Base-by-base conservation (phyloP, 2,329 filamentous ascomycete species). In the Aspergillus ibericus region DNA sequence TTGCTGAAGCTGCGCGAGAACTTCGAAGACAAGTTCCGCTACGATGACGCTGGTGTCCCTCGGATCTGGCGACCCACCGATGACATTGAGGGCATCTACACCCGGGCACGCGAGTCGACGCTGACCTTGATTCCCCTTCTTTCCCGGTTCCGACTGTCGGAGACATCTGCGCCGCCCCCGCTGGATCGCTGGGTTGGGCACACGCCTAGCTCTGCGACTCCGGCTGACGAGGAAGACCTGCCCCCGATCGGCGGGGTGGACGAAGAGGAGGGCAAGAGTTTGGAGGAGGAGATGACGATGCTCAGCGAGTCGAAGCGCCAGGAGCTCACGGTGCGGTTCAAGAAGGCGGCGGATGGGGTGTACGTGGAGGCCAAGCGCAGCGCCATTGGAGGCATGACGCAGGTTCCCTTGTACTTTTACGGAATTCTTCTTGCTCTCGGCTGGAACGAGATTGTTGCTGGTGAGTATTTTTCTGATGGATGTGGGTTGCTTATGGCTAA, bases 1-100 rank as follows among this genome's bases (percentile, higher is more conserved):
- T 81, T 98, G 34, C 82, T 98, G 66, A 99, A 99, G 81, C 85
- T 99, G 53, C 87, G 95, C 35, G 95, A 99, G 76, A 98, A 97
- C 79, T 99, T 99, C 66, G 95, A 99, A 77, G 95, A 99, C 80
- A 97, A 96, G 77, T 99, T 99, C 84, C 89, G 95, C 63, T 99
- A 99, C 70, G 95, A 99, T 69, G 93, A 97, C 59, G 87, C 88
- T 6, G 95, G 95, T 25, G 95, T 99, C 4, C 95, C 95, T 5
- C 85, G 95, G 59, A 96, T 99, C 76, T 99, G 95, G 95, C 88
- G 93, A 22, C 95, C 95, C 1, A 93, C 89, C 1, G 95, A 99
- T 72, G 95, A 99, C 71, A 99, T 99, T 61, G 95, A 99, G 79
- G 93, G 93, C 47, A 81, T 96, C 42, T 99, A 98, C 77, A 97